A percentile compares a stretch with the other conserved stretches of the same genome.
Conservation (phyloP, 164 flowering plant species). For the Dillenia turbinata region DNA sequence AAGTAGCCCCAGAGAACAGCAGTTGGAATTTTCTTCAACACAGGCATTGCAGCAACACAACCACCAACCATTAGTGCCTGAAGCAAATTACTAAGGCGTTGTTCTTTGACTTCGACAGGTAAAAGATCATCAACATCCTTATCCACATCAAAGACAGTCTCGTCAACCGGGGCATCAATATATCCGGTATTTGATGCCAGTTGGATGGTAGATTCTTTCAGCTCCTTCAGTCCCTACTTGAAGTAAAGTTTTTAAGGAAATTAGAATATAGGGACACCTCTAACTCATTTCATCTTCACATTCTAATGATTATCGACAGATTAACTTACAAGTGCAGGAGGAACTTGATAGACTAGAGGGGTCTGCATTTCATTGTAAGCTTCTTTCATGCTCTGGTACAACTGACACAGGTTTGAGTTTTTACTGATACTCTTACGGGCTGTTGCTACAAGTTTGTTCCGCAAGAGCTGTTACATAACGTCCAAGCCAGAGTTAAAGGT, state of each 20-base stretch:
- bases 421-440: conserved; percentile 68
- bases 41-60: conserved; percentile 96
- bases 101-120: conserved; percentile 94
- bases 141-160: conserved; percentile 81
- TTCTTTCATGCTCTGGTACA: conserved; percentile 83
- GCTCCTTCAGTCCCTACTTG: conserved; percentile 74
- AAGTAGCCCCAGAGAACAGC: conserved; percentile 98
- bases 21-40: conserved; percentile 84
- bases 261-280: background rate
- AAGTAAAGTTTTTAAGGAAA: conserved; percentile 6
- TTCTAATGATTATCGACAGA: background rate
- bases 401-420: conserved; percentile 72
- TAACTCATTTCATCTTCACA: background rate
- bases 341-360: conserved; percentile 75
- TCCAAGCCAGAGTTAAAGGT: too few species aligned
- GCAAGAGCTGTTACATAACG: conserved; percentile 53
- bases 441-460: conserved; percentile 77
- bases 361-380: conserved; percentile 92
- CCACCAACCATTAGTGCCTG: conserved; percentile 85
- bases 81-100: conserved; percentile 86
- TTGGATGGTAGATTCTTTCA: conserved; percentile 80
- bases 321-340: conserved; percentile 54
- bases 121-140: conserved; percentile 88
- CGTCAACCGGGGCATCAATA: conserved; percentile 86
- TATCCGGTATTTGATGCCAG: conserved; percentile 67